phyloP scores from a whole-genome alignment of 2,329 filamentous ascomycete genomes.

The Stenocarpella maydis region DNA sequence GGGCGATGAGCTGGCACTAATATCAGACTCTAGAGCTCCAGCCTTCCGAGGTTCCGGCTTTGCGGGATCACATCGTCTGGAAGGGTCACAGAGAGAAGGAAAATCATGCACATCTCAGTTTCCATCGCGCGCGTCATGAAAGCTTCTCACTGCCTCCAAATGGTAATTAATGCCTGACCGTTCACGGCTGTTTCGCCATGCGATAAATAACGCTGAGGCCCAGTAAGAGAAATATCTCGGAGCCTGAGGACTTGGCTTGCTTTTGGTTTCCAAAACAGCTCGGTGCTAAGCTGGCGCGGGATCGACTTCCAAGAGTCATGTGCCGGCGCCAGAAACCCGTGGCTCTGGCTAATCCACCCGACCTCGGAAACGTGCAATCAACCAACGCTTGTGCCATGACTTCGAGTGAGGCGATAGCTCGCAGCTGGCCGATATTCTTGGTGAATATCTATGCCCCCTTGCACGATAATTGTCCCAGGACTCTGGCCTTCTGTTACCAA shows the following conservation, averaged over 20 bases:
- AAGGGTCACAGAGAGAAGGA: neutral
- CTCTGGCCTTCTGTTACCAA: neutral
- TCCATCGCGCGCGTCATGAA: neutral
- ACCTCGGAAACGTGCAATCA: no score
- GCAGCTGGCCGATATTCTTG: neutral
- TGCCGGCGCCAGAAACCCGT: no score
- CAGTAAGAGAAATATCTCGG: no score
- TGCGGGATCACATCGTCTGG: neutral
- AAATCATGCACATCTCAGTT: neutral
- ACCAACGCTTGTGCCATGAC: neutral
- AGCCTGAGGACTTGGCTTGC: neutral
- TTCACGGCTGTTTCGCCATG: neutral
- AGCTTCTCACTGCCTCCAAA: neutral
- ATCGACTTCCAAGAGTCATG: neutral
- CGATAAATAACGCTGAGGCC: no score
- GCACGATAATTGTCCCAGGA: neutral
- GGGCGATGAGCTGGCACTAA: no score
- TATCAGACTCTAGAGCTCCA: neutral
- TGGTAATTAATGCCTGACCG: neutral
- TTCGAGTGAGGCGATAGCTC: neutral
- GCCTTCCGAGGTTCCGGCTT: neutral
- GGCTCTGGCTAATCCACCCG: no score
- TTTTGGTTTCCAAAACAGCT: neutral
- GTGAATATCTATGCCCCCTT: neutral
- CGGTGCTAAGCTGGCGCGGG: neutral